Conservation (phyloP, 768 basidiomycete genomes). For the Dentipellis fragilis region DNA sequence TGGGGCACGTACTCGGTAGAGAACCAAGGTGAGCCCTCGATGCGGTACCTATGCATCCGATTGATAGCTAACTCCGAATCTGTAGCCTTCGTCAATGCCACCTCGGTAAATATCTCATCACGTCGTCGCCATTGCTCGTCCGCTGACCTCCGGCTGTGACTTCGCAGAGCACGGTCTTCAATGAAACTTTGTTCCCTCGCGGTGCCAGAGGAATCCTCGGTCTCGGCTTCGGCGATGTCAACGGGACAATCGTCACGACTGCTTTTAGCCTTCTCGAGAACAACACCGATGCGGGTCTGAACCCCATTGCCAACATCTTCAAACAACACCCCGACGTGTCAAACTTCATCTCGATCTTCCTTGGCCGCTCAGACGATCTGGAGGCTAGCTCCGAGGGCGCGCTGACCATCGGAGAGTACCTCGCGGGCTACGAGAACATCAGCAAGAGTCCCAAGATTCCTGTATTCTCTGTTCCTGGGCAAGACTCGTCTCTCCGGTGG, state of each 20-base stretch:
- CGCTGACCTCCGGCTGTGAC: too few species aligned
- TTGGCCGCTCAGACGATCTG: conserved; percentile 21
- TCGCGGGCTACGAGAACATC: conserved; percentile 19
- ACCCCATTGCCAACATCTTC: conserved; percentile 24
- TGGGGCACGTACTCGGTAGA: background rate
- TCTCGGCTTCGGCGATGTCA: background rate
- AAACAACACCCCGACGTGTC: conserved; percentile 19
- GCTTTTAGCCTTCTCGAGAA: conserved; percentile 8
- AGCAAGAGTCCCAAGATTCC: conserved; percentile 18
- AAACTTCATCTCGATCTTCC: conserved; percentile 22
- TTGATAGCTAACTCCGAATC: background rate
- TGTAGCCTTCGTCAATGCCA: background rate
- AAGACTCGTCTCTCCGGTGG: background rate
- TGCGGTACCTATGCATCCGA: background rate
- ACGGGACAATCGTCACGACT: background rate
- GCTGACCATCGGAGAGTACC: conserved; percentile 21
- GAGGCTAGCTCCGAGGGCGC: conserved; percentile 19
- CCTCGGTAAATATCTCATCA: background rate
- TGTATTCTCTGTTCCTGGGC: background rate
- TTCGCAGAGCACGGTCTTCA: background rate
- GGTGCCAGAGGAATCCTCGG: background rate
- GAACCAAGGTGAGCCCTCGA: background rate
- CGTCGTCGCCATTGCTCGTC: too few species aligned
- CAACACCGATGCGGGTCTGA: conserved; percentile 15
- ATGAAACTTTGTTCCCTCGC: background rate